Evolutionary conservation across 78 protist species (phyloP).

Genomic region (Dictyostelium purpureum): DNA sequence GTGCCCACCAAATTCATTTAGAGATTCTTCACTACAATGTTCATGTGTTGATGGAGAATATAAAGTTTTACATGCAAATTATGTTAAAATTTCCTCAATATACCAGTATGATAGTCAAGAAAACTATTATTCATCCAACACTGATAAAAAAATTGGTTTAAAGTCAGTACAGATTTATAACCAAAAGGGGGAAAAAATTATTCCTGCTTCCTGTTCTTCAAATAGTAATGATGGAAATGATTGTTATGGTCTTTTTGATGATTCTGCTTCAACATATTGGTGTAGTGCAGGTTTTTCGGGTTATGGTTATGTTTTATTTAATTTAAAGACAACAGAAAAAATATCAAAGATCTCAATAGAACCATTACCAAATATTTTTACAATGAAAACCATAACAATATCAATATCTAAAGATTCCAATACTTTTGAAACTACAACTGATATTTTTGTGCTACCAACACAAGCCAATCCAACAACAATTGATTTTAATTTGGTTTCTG

Average conservation of each 20-base stretch:
- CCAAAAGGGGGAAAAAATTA: background rate
- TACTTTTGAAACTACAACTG: background rate
- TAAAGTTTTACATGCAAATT: background rate
- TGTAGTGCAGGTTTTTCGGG: background rate
- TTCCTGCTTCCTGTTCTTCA: conserved; percentile 5
- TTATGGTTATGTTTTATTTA: background rate
- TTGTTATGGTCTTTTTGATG: background rate
- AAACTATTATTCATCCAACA: conserved; percentile 4
- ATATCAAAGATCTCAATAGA: background rate
- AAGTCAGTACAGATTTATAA: background rate
- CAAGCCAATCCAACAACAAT: background rate
- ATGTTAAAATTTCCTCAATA: background rate
- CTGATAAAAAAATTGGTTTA: conserved; percentile 2
- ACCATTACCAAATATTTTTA: conserved; percentile 1
- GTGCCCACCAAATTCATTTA: background rate
- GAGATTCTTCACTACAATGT: background rate
- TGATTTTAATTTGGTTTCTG: background rate
- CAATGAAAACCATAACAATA: background rate
- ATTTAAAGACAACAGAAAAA: background rate
- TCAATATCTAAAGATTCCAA: background rate
- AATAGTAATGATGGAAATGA: background rate
- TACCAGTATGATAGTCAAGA: background rate
- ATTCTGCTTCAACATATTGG: background rate
- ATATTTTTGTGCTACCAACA: too few species aligned
- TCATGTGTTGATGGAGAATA: conserved; percentile 19